A percentile compares a stretch with the other conserved stretches of the same genome.
Conservation (phyloP, 2,329 filamentous ascomycete species). For the Verticillium albo-atrum region DNA sequence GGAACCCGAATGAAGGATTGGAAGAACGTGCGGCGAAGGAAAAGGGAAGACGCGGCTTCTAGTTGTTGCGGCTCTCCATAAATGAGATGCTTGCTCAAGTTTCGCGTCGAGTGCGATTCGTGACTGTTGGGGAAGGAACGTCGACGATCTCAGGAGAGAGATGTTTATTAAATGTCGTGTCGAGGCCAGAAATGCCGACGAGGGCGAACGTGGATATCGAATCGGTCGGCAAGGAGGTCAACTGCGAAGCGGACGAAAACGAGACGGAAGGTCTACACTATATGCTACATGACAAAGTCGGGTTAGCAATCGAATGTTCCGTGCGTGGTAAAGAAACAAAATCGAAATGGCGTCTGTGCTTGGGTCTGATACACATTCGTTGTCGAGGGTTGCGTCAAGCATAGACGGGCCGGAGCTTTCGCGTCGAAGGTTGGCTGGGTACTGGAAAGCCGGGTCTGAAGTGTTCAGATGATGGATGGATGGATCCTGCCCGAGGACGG, state of each 20-base stretch:
- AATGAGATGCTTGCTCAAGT: not conserved
- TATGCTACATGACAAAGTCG: not conserved
- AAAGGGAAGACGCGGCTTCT: not conserved
- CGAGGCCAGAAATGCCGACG: not conserved
- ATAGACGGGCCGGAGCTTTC: slow-evolving; percentile 6
- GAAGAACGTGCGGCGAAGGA: not conserved
- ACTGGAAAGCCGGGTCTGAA: not conserved
- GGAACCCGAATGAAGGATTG: not conserved
- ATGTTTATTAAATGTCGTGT: not conserved
- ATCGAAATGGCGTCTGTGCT: not conserved
- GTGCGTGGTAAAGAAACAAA: not conserved
- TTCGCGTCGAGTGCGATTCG: not conserved
- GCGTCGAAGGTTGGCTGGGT: not conserved
- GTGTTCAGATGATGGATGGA: not conserved
- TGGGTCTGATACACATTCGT: slow-evolving; percentile 2
- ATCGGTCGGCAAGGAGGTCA: not conserved
- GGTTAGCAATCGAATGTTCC: not conserved
- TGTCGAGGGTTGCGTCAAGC: slow-evolving; percentile 11
- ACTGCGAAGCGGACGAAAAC: not conserved
- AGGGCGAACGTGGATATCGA: not conserved
- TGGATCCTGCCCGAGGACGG: not conserved
- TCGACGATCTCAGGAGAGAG: not conserved
- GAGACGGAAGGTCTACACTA: not conserved
- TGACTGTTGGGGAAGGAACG: not conserved
- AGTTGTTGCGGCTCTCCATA: not conserved